Evolutionary conservation across 2,329 filamentous ascomycete species (phyloP).

Genomic region (Aspergillus novoparasiticus): DNA sequence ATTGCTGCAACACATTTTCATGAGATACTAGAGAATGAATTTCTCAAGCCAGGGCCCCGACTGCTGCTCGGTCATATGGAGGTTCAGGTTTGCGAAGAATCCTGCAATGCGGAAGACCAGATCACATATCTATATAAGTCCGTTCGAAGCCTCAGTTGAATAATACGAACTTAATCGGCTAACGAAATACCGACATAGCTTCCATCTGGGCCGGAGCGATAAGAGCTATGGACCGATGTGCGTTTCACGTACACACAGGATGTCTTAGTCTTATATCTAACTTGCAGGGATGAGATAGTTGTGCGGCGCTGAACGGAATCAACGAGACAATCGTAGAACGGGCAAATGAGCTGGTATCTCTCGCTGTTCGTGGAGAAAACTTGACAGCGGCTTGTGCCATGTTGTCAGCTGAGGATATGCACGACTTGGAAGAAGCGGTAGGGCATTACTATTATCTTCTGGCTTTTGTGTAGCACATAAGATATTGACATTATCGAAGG

Average conservation of each 20-base stretch:
- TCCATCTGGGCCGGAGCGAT: constrained; percentile 65
- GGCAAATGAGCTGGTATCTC: constrained; percentile 70
- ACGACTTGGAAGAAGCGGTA: constrained; percentile 69
- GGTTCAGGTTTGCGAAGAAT: constrained; percentile 48
- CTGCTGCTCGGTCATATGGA: constrained; percentile 64
- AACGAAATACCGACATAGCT: constrained; percentile 35
- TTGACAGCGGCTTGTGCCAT: constrained; percentile 71
- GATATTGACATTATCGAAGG: background rate
- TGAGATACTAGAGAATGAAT: constrained; percentile 56
- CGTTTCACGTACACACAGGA: constrained; percentile 9
- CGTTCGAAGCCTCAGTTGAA: constrained; percentile 1
- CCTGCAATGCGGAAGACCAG: constrained; percentile 52
- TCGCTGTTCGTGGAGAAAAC: constrained; percentile 74
- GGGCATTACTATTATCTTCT: constrained; percentile 17
- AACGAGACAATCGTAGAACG: constrained; percentile 70
- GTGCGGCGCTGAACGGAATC: constrained; percentile 85
- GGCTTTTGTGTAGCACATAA: background rate
- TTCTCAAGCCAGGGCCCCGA: constrained; percentile 49
- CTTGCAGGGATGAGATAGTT: constrained; percentile 47
- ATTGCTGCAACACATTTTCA: constrained; percentile 67
- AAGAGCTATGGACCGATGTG: constrained; percentile 80
- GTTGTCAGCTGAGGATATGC: constrained; percentile 64
- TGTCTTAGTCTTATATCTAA: background rate
- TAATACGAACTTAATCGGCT: background rate
- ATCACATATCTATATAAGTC: constrained; percentile 70